Conservation (phyloP, 2,329 filamentous ascomycete species). For the Huntiella bhutanensis region DNA sequence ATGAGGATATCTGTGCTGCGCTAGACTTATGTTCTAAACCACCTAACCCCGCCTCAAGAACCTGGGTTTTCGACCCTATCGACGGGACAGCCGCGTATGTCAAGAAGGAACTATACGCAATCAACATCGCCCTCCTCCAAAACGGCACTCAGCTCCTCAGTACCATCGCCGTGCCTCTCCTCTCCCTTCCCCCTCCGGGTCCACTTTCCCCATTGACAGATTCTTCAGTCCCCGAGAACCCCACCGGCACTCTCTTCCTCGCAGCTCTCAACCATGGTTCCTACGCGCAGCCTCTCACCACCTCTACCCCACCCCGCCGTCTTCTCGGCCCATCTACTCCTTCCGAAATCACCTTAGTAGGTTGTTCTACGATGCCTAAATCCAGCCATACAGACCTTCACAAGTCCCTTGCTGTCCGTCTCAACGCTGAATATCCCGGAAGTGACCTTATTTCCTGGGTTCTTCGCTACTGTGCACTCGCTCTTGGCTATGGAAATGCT, state of each 20-base stretch:
- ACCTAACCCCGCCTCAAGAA: constrained; percentile 21
- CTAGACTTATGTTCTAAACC: constrained; percentile 30
- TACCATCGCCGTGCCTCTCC: constrained; percentile 29
- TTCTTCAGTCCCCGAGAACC: constrained; percentile 22
- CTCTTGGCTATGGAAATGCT: constrained; percentile 32
- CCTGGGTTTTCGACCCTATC: constrained; percentile 43
- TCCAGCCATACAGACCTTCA: constrained; percentile 31
- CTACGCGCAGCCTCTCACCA: constrained; percentile 24
- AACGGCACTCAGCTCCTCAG: constrained; percentile 30
- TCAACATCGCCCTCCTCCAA: constrained; percentile 34
- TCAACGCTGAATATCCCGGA: constrained; percentile 26
- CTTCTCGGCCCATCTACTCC: constrained; percentile 18
- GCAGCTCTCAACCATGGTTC: constrained; percentile 30
- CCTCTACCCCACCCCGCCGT: constrained; percentile 14
- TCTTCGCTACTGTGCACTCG: constrained; percentile 33
- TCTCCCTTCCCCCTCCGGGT: constrained; percentile 16
- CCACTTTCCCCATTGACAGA: constrained; percentile 20
- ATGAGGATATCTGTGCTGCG: constrained; percentile 30
- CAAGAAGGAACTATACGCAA: constrained; percentile 33
- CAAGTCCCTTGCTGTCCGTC: constrained; percentile 22
- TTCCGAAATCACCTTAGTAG: constrained; percentile 25
- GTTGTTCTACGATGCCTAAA: constrained; percentile 26
- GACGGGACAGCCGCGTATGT: constrained; percentile 41
- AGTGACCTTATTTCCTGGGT: constrained; percentile 39
- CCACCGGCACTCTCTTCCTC: constrained; percentile 31